phyloP scores from a whole-genome alignment of 306 rosid species.

The Mucuna pruriens region DNA sequence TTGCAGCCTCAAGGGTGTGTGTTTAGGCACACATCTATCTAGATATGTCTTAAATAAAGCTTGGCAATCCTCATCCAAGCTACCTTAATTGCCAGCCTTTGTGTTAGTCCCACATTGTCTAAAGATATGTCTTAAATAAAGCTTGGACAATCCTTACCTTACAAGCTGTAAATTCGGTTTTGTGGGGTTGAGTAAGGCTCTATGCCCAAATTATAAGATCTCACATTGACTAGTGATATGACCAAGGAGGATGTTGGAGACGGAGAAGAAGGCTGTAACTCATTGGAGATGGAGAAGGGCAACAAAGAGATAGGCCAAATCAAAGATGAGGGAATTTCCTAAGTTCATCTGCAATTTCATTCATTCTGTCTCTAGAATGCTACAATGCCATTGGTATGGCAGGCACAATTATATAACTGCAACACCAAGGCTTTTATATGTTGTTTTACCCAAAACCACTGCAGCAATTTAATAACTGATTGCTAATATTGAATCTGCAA shows the following conservation, averaged over 20 bases:
- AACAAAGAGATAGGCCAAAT: neutral
- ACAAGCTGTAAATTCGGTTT: too few relatives aligned
- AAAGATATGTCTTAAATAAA: too few relatives aligned
- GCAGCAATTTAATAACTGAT: neutral
- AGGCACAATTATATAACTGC: neutral
- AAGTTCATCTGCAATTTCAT: neutral
- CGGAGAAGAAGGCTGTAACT: neutral
- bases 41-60: too few relatives aligned
- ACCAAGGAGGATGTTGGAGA: neutral
- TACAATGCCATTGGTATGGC: neutral
- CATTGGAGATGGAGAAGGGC: neutral
- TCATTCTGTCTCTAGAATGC: neutral
- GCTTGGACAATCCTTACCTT: too few relatives aligned
- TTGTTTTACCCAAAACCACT: neutral
- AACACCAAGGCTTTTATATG: neutral
- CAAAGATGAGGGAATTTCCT: neutral
- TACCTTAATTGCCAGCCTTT: too few relatives aligned
- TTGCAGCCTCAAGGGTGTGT: too few relatives aligned
- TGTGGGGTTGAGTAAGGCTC: too few relatives aligned
- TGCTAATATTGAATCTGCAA: neutral
- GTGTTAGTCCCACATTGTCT: too few relatives aligned
- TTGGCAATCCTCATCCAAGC: too few relatives aligned
- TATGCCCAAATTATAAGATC: too few relatives aligned
- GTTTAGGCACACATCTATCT: too few relatives aligned
- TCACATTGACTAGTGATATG: too few relatives aligned